Base-by-base conservation (phyloP, 306 rosid species). In the Cicer cuneatum region DNA sequence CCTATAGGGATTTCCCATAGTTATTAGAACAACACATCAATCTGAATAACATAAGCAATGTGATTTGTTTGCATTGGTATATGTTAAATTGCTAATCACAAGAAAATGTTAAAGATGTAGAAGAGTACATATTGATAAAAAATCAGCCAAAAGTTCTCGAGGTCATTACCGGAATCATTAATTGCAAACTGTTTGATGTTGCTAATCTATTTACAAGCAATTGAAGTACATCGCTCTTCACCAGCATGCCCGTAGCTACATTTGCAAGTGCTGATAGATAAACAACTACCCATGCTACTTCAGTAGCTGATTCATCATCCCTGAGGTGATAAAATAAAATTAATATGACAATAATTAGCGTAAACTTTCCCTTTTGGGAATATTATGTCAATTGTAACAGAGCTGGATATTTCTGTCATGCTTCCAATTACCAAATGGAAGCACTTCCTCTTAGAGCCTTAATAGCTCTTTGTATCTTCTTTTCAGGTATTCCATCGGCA, bases 241-340 rank as follows among this genome's bases (percentile, higher is more conserved):
- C 90, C 73, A 92, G 83, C 85, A 89, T 74, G 72, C 88, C 33
- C 43, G 89, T 86, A 67, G 97, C 98, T 43, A 86, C 67, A 80
- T 95, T 89, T 83, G 98, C 92, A 82, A 92, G 97, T 13, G 98
- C 97, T 10, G 98, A 92, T 13, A 95, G 90, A 85, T 95, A 95
- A 74, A 90, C 98, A 68, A 89, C 88, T 49, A 95, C 96, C 99
- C 98, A 95, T 66, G 96, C 96, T 74, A 92, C 93, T 85, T 95
- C 99, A 76, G 98, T 95, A 42, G 92, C 92, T 85, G 92, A 82
- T 72, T 92, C 97, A 66, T 92, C 98, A 45, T 95, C 99, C 91
- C 99, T 95, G 89, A 70, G 80, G 59, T 71, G 48, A 63, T 35
- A 43, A 33, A 80, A 40, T 70, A 73, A 72, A 65, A 42, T 80